phyloP scores from a whole-genome alignment of 2,329 filamentous ascomycete genomes.

The Paecilomyces formosus region DNA sequence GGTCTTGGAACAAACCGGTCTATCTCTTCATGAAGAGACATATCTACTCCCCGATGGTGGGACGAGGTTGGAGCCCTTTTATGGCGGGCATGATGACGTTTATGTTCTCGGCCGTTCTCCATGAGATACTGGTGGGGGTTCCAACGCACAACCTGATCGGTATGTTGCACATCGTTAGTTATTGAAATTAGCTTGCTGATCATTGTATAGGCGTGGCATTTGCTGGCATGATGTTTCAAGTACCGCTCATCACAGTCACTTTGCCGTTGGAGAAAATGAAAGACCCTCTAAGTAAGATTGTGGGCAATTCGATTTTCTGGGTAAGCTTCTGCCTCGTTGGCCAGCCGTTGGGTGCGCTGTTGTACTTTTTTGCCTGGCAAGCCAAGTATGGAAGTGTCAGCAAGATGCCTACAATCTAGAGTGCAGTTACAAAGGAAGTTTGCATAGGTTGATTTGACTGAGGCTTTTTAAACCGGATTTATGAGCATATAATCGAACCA shows the following conservation, averaged over 20 bases:
- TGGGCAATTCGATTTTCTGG: constrained; percentile 96
- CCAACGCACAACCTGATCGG: constrained; percentile 91
- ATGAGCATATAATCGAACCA: not conserved
- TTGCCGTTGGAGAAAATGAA: constrained; percentile 71
- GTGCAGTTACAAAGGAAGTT: not conserved
- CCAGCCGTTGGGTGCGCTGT: constrained; percentile 81
- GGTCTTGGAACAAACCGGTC: constrained; percentile 95
- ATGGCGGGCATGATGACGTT: constrained; percentile 77
- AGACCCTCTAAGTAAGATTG: constrained; percentile 64
- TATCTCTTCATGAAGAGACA: constrained; percentile 96
- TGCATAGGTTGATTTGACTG: not conserved
- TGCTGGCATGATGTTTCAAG: constrained; percentile 84
- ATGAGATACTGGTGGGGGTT: constrained; percentile 87
- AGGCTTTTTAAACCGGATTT: not conserved
- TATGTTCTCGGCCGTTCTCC: constrained; percentile 76
- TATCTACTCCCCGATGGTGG: constrained; percentile 80
- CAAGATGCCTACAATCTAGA: constrained; percentile 11
- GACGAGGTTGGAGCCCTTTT: constrained; percentile 67
- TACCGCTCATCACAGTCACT: constrained; percentile 79
- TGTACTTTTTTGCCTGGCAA: constrained; percentile 99
- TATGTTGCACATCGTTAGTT: constrained; percentile 31
- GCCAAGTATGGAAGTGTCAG: constrained; percentile 87
- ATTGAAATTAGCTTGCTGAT: not conserved
- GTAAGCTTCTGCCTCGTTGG: constrained; percentile 91
- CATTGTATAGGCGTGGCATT: constrained; percentile 69